A percentile compares a stretch with the other conserved stretches of the same genome.
Conservation (phyloP, 2,329 filamentous ascomycete species). For the Venturia aucupariae region DNA sequence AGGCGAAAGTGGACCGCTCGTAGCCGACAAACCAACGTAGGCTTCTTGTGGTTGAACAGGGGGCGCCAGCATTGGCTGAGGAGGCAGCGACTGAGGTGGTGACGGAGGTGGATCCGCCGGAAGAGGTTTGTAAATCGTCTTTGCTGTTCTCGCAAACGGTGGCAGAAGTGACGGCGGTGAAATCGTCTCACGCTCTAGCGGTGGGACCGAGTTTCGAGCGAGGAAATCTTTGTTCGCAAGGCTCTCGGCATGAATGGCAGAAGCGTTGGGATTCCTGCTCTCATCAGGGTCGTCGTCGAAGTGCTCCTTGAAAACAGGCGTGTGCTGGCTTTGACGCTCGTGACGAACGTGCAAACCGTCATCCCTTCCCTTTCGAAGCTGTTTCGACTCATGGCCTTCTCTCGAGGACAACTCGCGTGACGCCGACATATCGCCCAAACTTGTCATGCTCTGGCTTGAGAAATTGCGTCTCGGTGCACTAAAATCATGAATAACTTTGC, state of each 20-base stretch:
- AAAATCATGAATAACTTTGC: conserved; percentile 56
- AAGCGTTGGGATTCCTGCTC: conserved; percentile 29
- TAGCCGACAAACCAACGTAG: neutral
- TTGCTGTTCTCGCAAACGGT: conserved; percentile 12
- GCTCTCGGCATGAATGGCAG: conserved; percentile 37
- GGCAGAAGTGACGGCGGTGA: conserved; percentile 13
- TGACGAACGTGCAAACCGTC: conserved; percentile 13
- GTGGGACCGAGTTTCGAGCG: conserved; percentile 32
- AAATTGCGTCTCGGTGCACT: conserved; percentile 43
- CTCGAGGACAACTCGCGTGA: conserved; percentile 1
- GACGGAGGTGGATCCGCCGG: neutral
- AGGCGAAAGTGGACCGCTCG: conserved; percentile 12
- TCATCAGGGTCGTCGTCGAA: conserved; percentile 43
- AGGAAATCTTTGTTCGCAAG: conserved; percentile 41
- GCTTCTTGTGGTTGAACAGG: conserved; percentile 8
- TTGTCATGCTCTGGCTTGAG: conserved; percentile 9
- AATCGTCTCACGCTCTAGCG: conserved; percentile 20
- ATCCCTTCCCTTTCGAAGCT: conserved; percentile 14
- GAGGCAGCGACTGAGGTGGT: neutral
- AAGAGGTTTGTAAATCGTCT: conserved; percentile 10
- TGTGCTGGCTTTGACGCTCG: conserved; percentile 36
- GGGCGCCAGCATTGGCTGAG: neutral
- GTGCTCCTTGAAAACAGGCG: conserved; percentile 52
- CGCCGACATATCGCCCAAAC: neutral
- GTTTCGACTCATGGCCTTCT: conserved; percentile 14